A percentile compares a stretch with the other conserved stretches of the same genome.
Conservation (phyloP, 2,329 filamentous ascomycete genomes). For the Aspergillus phoenicis region DNA sequence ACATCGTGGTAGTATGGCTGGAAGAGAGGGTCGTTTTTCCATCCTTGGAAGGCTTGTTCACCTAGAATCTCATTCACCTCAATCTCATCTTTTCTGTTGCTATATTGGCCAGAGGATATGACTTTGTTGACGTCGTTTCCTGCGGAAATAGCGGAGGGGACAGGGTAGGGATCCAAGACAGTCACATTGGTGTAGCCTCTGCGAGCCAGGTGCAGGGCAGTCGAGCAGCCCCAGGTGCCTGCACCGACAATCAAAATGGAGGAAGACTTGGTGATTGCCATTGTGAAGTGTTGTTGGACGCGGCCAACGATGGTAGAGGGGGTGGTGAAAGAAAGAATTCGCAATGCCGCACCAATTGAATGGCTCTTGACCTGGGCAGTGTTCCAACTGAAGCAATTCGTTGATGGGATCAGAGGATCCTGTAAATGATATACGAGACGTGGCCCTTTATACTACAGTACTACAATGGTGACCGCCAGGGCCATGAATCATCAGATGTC, state of each 20-base stretch:
- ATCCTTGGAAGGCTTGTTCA: constrained; percentile 43
- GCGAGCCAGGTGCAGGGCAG: constrained; percentile 50
- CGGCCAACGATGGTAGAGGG: neutral
- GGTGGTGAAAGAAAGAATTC: neutral
- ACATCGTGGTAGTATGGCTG: constrained; percentile 50
- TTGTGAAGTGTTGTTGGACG: neutral
- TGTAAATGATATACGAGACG: neutral
- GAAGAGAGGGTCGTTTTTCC: constrained; percentile 50
- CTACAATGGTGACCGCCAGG: neutral
- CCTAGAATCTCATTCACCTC: constrained; percentile 29
- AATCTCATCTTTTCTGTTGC: constrained; percentile 37
- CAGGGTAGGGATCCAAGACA: constrained; percentile 50
- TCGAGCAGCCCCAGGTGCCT: constrained; percentile 52
- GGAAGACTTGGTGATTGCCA: constrained; percentile 21
- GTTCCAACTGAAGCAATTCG: neutral
- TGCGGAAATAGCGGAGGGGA: constrained; percentile 52
- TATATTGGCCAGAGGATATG: constrained; percentile 34
- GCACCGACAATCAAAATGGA: constrained; percentile 52
- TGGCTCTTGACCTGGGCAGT: neutral
- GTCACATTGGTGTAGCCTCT: constrained; percentile 52
- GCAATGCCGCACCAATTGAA: neutral
- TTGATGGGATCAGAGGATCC: neutral
- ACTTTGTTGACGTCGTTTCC: constrained; percentile 55
- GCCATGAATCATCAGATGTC: constrained; percentile 5
- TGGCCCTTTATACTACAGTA: neutral